A percentile compares a stretch with the other conserved stretches of the same genome.
Evolutionary conservation across 1,284 basidiomycete species (phyloP).

Genomic region (Apiotrichum gracile): DNA sequence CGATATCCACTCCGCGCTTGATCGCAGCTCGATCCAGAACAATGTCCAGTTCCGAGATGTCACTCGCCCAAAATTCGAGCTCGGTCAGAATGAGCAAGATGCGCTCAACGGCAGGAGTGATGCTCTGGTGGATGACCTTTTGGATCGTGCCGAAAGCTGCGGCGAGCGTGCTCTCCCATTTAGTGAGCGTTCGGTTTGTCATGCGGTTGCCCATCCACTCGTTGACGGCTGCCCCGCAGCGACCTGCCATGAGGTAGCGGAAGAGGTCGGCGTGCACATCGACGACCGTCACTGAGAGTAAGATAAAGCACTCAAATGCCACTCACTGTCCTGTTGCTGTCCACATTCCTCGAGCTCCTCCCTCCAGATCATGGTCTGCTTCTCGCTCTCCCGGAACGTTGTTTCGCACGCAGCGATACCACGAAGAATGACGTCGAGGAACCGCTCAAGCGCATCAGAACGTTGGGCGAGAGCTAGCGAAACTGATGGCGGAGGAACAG

Average conservation of each 20-base stretch:
- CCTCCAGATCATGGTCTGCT: conserved; percentile 41
- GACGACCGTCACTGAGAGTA: conserved; percentile 19
- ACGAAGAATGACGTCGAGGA: conserved; percentile 29
- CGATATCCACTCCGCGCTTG: neutral
- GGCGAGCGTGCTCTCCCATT: conserved; percentile 37
- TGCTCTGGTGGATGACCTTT: conserved; percentile 32
- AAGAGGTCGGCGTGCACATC: conserved; percentile 43
- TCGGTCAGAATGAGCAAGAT: conserved; percentile 39
- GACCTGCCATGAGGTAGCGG: conserved; percentile 35
- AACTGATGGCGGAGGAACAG: neutral
- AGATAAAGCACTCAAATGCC: neutral
- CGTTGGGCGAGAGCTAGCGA: conserved; percentile 21
- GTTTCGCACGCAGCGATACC: conserved; percentile 29
- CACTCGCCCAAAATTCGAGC: conserved; percentile 26
- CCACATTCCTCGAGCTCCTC: conserved; percentile 42
- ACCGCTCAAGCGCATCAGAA: conserved; percentile 22
- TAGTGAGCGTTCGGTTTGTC: conserved; percentile 35
- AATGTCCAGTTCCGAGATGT: neutral
- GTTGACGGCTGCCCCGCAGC: conserved; percentile 29
- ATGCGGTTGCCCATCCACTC: conserved; percentile 44
- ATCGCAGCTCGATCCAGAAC: neutral
- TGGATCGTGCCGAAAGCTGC: conserved; percentile 27
- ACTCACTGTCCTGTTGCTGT: conserved; percentile 38
- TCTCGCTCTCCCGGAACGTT: conserved; percentile 33
- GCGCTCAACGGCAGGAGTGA: conserved; percentile 36